Base-by-base conservation (phyloP, 2,329 filamentous ascomycete species). In the Venturia pyrina region DNA sequence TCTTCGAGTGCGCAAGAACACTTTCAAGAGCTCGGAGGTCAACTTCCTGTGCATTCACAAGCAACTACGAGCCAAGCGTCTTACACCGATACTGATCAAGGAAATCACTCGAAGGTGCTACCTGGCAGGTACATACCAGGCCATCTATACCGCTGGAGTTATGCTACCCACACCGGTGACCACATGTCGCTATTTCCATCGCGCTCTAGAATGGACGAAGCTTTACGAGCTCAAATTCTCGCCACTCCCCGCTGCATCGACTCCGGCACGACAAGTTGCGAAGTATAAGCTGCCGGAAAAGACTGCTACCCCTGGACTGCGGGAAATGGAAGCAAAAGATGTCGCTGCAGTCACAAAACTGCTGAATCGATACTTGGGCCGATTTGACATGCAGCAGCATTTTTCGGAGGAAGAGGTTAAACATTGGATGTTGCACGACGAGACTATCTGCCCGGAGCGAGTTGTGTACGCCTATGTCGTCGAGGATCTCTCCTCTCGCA, bases 1-100 rank as follows among this genome's bases (percentile, higher is more conserved):
- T 69, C 81, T 99, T 66, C 87, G 89, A 64, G 87, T 99, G 56
- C 89, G 93, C 69, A 82, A 89, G 67, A 89, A 89, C 67, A 79
- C 85, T 66, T 79, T 99, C 67, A 85, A 87, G 68, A 88, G 90
- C 70, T 92, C 90, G 62, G 95, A 99, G 77, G 95, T 99, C 78
- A 99, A 99, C 81, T 99, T 98, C 79, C 87, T 99, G 70, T 96
- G 93, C 73, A 89, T 99, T 65, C 95, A 99, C 83, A 98, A 98
- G 83, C 98, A 98, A 79, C 86, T 99, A 41, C 90, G 95, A 63
- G 87, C 90, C 66, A 97, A 98, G 81, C 88, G 95, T 65, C 86
- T 99, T 56, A 88, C 95, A 0, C 95, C 95, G 0, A 89, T 98
- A 1, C 85, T 99, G 64, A 99, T 99, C 81, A 97, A 97, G 78